These are phyloP conservation scores for Anastatica hierochuntica DNA, from an alignment of 345 rosid species.

Conservation along the genomic window DNA sequence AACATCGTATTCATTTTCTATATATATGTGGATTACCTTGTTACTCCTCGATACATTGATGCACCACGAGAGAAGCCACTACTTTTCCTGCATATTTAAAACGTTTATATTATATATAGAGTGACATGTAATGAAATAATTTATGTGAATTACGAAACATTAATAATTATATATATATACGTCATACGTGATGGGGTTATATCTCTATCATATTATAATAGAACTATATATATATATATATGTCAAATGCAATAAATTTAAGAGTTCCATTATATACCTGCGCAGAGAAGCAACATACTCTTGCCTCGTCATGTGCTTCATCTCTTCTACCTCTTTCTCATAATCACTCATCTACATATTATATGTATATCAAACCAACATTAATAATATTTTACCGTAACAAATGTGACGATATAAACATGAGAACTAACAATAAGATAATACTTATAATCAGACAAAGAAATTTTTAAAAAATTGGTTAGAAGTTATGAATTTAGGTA, in stretches of 20 bases:
- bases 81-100: conserved; percentile 51
- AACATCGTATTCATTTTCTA: neutral
- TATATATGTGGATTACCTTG: conserved; percentile 40
- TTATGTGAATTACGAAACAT: neutral
- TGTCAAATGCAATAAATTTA: conserved; percentile 13
- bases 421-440: neutral
- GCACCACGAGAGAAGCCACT: conserved; percentile 98
- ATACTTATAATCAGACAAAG: neutral
- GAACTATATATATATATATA: neutral
- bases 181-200: neutral
- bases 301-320: conserved; percentile 95
- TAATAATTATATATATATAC: neutral
- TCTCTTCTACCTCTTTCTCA: conserved; percentile 81
- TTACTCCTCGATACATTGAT: conserved; percentile 86
- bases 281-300: conserved; percentile 86
- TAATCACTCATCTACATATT: conserved; percentile 56
- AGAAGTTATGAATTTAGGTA: conserved; percentile 3
- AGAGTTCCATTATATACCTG: conserved; percentile 43
- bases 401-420: conserved; percentile 4
- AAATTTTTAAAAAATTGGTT: neutral
- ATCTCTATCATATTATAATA: neutral
- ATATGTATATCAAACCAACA: neutral
- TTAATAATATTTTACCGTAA: neutral
- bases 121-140: no score
- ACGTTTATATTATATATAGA: conserved; percentile 9